Base-by-base conservation (phyloP, 768 basidiomycete species). In the Mrakia frigida region DNA sequence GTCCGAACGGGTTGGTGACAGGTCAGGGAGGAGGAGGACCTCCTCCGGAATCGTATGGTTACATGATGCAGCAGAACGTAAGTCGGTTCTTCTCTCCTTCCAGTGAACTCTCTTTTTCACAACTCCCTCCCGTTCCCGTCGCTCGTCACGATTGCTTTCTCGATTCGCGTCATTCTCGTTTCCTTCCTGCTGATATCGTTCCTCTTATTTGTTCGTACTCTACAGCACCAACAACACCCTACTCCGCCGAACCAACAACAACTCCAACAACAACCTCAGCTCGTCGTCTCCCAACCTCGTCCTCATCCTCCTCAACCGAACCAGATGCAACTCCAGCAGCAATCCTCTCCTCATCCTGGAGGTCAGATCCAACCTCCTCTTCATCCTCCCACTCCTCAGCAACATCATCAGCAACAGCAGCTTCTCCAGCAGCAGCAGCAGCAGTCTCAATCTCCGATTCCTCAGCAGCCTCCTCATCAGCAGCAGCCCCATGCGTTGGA, bases 251-350 rank as follows among this genome's bases (percentile, higher is more conserved):
- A 43, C 6, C 33, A 68, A 2, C 39, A 35, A 11, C 65, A 68
- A 23, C 65, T 37, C 23, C 65, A 67, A 23, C 61, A 63, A 28
- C 65, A 35, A 18, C 65, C 65, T 68, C 65, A 68, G 25, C 25
- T 68, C 39, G 65, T 39, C 35, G 65, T 68, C 39, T 68, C 65
- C 25, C 65, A 68, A n/a, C 65, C 65, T 68, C 65, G 65, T 39
- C 65, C 65, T 41, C 65, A 68, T 35, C 65, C 65, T n/a, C 65
- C 65, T 25, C 65, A 68, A 39, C 65, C 65, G 39, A 68, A 68
- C 37, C 65, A 68, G 37, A 68, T 68, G 65, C 65, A 68, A 23
- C 65, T 68, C n/a, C 65, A 68, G 35, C 65, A 68, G 37, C 65
- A 68, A 23, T 35, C 65, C 6, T 39, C 35, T 13, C 65, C 39